Conservation (phyloP, 257 asterid genomes). For the Plantago major region DNA sequence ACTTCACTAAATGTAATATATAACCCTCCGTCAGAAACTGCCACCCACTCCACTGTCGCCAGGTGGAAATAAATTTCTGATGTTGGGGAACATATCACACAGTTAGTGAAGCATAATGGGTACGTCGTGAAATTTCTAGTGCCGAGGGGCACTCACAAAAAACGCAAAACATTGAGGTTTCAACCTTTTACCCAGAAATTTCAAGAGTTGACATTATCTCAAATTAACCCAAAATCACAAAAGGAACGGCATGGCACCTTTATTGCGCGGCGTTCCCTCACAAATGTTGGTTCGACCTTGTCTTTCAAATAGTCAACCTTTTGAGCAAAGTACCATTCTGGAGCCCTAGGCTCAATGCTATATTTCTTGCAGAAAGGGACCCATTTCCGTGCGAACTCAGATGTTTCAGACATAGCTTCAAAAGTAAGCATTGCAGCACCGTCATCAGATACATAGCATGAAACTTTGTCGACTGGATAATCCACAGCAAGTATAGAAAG, state of each 20-base stretch:
- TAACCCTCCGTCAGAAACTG: too few species aligned
- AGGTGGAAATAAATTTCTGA: too few species aligned
- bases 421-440: constrained; percentile 99
- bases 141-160: too few species aligned
- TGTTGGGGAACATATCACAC: too few species aligned
- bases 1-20: too few species aligned
- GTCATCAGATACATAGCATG: constrained; percentile 94
- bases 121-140: too few species aligned
- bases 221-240: neutral
- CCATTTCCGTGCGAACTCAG: constrained; percentile 96
- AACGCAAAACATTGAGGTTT: neutral
- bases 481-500: constrained; percentile 93
- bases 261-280: constrained; percentile 97
- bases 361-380: constrained; percentile 92
- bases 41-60: too few species aligned
- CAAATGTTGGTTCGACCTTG: constrained; percentile 84
- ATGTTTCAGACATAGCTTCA: constrained; percentile 96
- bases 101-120: too few species aligned
- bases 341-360: constrained; percentile 89
- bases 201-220: neutral
- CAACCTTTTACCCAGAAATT: neutral
- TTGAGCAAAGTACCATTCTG: constrained; percentile 86
- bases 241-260: constrained; percentile 45
- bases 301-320: constrained; percentile 84
- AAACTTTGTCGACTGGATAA: constrained; percentile 85